A percentile compares a stretch with the other conserved stretches of the same genome.
These are phyloP conservation scores for Fusarium sp. DNA, from an alignment of 2,329 filamentous ascomycete genomes.

Conservation along the genomic window DNA sequence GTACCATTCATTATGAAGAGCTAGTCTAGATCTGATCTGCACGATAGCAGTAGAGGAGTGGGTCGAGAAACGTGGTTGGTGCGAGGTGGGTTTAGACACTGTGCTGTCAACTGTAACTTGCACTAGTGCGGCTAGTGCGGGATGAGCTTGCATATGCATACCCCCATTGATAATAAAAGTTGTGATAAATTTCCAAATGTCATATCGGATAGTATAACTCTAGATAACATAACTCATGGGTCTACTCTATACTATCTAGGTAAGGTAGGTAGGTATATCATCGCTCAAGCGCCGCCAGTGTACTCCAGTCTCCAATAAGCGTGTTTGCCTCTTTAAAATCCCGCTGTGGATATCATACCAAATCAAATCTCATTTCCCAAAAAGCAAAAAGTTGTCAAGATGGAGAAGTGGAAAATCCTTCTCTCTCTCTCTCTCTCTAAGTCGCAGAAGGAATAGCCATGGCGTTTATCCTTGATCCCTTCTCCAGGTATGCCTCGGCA, in stretches of 20 bases:
- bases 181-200: conserved; percentile 30
- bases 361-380: conserved; percentile 2
- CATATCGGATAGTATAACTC: conserved; percentile 17
- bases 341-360: conserved; percentile 26
- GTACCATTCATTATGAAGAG: background rate
- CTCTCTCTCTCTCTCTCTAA: conserved; percentile 5
- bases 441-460: conserved; percentile 41
- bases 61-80: no score
- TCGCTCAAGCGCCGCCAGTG: conserved; percentile 25
- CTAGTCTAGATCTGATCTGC: conserved; percentile 23
- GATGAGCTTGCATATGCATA: conserved; percentile 2
- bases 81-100: background rate
- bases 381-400: conserved; percentile 20
- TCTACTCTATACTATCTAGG: conserved; percentile 17
- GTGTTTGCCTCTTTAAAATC: conserved; percentile 23
- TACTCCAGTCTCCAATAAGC: conserved; percentile 25
- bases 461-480: conserved; percentile 34
- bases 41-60: background rate
- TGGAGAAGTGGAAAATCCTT: background rate
- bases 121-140: background rate
- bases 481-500: conserved; percentile 37
- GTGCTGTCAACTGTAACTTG: background rate
- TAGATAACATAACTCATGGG: conserved; percentile 26
- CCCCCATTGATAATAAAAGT: conserved; percentile 18
- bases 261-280: conserved; percentile 5